A percentile compares a stretch with the other conserved stretches of the same genome.
Conservation (phyloP, 2,329 filamentous ascomycete species). For the Fusarium continuum region DNA sequence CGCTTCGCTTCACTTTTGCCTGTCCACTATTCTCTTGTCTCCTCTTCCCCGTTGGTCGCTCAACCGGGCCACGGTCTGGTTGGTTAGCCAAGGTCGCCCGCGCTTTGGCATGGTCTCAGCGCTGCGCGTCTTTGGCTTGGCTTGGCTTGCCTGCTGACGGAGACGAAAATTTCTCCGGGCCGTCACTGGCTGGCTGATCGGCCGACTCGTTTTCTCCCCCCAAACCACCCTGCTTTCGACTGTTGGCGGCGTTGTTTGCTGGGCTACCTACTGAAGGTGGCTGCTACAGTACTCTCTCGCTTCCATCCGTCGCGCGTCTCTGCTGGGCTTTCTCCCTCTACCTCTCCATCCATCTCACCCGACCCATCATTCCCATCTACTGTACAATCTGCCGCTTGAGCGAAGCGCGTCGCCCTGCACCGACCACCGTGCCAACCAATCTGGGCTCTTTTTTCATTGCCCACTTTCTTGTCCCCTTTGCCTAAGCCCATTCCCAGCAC, state of each 20-base stretch:
- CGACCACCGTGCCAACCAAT: slow-evolving; percentile 39
- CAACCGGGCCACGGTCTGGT: slow-evolving; percentile 10
- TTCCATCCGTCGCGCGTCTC: slow-evolving; percentile 26
- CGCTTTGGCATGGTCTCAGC: slow-evolving; percentile 37
- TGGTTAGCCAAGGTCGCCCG: slow-evolving; percentile 25
- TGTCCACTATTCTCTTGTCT: slow-evolving; percentile 31
- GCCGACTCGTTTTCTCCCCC: slow-evolving; percentile 2
- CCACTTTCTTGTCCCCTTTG: slow-evolving; percentile 32
- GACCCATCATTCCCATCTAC: slow-evolving; percentile 36
- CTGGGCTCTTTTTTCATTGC: slow-evolving; percentile 36
- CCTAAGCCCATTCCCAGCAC: slow-evolving; percentile 29
- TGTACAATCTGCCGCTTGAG: slow-evolving; percentile 37
- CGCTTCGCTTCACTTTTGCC: slow-evolving; percentile 32
- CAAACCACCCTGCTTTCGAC: slow-evolving; percentile 29
- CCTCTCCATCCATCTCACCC: slow-evolving; percentile 32
- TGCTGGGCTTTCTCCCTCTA: slow-evolving; percentile 36
- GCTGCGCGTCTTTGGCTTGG: slow-evolving; percentile 39
- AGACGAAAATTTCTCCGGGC: slow-evolving; percentile 51
- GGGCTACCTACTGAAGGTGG: slow-evolving; percentile 25
- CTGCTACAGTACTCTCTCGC: slow-evolving; percentile 27
- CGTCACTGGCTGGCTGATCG: slow-evolving; percentile 36
- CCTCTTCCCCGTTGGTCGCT: slow-evolving; percentile 15
- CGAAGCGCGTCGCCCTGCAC: slow-evolving; percentile 38
- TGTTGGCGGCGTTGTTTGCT: slow-evolving; percentile 28
- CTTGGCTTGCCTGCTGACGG: slow-evolving; percentile 30